A percentile compares a stretch with the other conserved stretches of the same genome.
These are phyloP conservation scores for Lodderomyces beijingensis DNA, from an alignment of 1,139 yeast species.

Conservation along the genomic window DNA sequence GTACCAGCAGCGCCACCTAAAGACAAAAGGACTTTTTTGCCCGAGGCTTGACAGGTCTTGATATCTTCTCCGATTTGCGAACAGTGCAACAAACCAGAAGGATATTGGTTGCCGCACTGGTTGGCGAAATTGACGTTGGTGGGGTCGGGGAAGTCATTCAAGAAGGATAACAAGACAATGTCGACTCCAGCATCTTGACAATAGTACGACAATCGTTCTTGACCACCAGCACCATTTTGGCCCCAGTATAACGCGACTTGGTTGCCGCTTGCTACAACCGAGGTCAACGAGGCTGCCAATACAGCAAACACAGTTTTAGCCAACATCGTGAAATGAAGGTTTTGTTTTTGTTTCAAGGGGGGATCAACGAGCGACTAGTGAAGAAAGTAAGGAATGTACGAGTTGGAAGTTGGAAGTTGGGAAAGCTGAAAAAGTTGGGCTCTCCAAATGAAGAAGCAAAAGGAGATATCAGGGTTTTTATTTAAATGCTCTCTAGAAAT, in stretches of 20 bases:
- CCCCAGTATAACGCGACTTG: slow-evolving; percentile 87
- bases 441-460: too few relatives aligned
- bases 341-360: too few relatives aligned
- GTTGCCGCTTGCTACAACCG: slow-evolving; percentile 36
- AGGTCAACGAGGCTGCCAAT: slow-evolving; percentile 25
- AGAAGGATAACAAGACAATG: slow-evolving; percentile 66
- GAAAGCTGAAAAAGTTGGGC: too few relatives aligned
- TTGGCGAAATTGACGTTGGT: slow-evolving; percentile 61
- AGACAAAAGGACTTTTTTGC: slow-evolving; percentile 76
- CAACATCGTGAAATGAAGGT: slow-evolving; percentile 10
- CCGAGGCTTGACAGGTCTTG: slow-evolving; percentile 68
- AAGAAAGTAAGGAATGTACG: too few relatives aligned
- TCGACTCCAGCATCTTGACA: slow-evolving; percentile 70
- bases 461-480: too few relatives aligned
- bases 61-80: slow-evolving; percentile 67
- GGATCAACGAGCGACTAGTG: too few relatives aligned
- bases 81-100: slow-evolving; percentile 61
- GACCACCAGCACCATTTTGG: slow-evolving; percentile 68
- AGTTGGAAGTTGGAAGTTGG: too few relatives aligned
- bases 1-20: slow-evolving; percentile 83
- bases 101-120: slow-evolving; percentile 53
- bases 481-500: too few relatives aligned
- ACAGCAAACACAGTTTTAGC: slow-evolving; percentile 11
- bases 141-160: slow-evolving; percentile 52
- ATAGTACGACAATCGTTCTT: slow-evolving; percentile 58